Evolutionary conservation across 2,329 filamentous ascomycete genomes (phyloP).

Genomic region (Cucurbitaria berberidis): DNA sequence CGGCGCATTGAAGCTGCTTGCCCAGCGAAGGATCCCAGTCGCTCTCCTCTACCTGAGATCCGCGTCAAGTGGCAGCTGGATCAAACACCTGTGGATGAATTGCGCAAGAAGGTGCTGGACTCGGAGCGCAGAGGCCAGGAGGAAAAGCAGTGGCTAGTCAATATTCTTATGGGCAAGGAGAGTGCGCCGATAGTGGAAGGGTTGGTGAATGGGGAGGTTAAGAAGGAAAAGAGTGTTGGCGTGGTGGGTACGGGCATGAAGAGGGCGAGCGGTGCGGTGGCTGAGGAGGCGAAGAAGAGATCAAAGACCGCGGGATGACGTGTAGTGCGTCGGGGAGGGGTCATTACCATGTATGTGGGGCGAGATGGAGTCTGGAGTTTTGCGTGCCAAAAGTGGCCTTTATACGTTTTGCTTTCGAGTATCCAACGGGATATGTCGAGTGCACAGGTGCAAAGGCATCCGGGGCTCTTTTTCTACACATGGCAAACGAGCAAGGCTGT

Average conservation of each 20-base stretch:
- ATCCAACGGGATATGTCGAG: too few species aligned
- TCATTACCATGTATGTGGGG: too few species aligned
- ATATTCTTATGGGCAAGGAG: conserved; percentile 7
- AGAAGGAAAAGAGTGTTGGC: neutral
- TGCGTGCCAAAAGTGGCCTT: neutral
- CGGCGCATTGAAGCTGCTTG: neutral
- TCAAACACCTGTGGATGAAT: neutral
- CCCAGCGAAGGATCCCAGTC: neutral
- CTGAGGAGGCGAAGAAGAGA: neutral
- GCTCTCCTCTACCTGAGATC: neutral
- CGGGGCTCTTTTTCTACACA: too few species aligned
- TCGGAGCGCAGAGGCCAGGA: neutral
- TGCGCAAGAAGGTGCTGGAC: conserved; percentile 5
- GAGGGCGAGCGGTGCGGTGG: neutral
- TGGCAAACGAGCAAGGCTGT: too few species aligned
- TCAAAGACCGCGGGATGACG: neutral
- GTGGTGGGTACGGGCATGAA: neutral
- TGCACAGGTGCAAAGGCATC: too few species aligned
- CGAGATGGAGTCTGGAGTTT: neutral
- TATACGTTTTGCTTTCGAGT: too few species aligned
- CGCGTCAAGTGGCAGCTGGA: conserved; percentile 1
- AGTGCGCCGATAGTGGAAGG: neutral
- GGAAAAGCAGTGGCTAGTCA: conserved; percentile 10
- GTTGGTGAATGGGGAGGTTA: neutral
- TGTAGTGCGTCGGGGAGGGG: neutral